phyloP scores from a whole-genome alignment of 306 rosid species.

The Carpinus viminea region DNA sequence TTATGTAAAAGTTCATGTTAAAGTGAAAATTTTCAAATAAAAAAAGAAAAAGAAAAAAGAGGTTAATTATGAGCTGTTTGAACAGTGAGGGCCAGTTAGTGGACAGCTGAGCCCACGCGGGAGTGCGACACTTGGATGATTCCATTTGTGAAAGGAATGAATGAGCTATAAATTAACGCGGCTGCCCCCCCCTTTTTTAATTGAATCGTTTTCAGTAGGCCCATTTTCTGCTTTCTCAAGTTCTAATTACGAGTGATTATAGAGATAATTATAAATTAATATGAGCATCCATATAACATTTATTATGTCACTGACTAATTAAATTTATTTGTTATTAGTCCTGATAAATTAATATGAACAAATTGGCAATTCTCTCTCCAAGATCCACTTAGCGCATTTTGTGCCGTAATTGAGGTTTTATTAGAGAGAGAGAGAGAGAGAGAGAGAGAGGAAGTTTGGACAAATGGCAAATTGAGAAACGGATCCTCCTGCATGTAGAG shows the following conservation, averaged over 20 bases:
- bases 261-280: no score
- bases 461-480: no score
- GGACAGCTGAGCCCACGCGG: slow-evolving; percentile 27
- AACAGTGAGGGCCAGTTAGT: slow-evolving; percentile 20
- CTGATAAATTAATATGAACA: no score
- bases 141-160: slow-evolving; percentile 5
- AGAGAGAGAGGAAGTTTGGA: no score
- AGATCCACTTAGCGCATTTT: not conserved
- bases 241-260: not conserved
- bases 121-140: slow-evolving; percentile 10
- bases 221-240: not conserved
- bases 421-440: no score
- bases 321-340: no score
- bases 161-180: not conserved
- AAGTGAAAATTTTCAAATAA: no score
- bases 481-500: no score
- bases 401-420: not conserved
- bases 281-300: no score
- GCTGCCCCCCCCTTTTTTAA: not conserved
- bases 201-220: not conserved
- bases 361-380: not conserved
- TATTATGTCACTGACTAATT: no score
- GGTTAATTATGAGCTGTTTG: slow-evolving; percentile 14
- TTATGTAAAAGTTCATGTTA: no score
- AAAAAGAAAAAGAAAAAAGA: not conserved